Evolutionary conservation across 2,329 filamentous ascomycete genomes (phyloP).

Genomic region (Colletotrichum ledebouriae): DNA sequence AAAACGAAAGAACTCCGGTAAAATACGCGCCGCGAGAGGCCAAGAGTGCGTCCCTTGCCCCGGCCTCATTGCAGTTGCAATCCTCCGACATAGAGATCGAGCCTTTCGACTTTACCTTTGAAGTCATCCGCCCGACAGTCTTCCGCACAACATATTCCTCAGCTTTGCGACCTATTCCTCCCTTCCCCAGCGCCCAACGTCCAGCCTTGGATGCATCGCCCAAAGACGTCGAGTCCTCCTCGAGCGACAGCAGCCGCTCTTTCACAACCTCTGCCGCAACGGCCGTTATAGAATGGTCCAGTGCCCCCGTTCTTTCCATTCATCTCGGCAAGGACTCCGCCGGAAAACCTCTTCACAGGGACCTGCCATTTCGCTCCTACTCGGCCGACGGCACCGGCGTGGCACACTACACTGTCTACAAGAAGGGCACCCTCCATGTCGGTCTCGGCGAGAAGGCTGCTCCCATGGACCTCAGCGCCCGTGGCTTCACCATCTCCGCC

Average conservation of each 20-base stretch:
- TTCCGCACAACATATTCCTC: slow-evolving; percentile 79
- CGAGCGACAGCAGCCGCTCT: slow-evolving; percentile 50
- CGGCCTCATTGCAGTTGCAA: slow-evolving; percentile 30
- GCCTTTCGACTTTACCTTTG: slow-evolving; percentile 72
- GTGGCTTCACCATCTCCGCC: slow-evolving; percentile 75
- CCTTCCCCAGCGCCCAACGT: slow-evolving; percentile 71
- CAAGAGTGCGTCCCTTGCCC: slow-evolving; percentile 6
- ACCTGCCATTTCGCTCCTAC: slow-evolving; percentile 76
- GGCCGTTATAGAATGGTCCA: slow-evolving; percentile 70
- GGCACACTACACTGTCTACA: slow-evolving; percentile 75
- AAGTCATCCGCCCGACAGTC: slow-evolving; percentile 71
- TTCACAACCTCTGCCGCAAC: slow-evolving; percentile 51
- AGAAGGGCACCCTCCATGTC: slow-evolving; percentile 73
- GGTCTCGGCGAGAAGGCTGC: slow-evolving; percentile 80
- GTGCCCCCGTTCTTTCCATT: slow-evolving; percentile 64
- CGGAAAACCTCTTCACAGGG: slow-evolving; percentile 68
- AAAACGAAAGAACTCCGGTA: slow-evolving; percentile 33
- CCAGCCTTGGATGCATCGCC: slow-evolving; percentile 46
- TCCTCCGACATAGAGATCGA: slow-evolving; percentile 32
- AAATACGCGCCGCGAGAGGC: slow-evolving; percentile 35
- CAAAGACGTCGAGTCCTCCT: slow-evolving; percentile 43
- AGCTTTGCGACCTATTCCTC: slow-evolving; percentile 71
- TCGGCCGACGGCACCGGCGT: slow-evolving; percentile 71
- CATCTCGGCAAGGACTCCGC: slow-evolving; percentile 64
- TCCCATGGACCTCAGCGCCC: slow-evolving; percentile 78